Evolutionary conservation across 2,329 filamentous ascomycete genomes (phyloP).

Genomic region (Furcasterigmium furcatum): DNA sequence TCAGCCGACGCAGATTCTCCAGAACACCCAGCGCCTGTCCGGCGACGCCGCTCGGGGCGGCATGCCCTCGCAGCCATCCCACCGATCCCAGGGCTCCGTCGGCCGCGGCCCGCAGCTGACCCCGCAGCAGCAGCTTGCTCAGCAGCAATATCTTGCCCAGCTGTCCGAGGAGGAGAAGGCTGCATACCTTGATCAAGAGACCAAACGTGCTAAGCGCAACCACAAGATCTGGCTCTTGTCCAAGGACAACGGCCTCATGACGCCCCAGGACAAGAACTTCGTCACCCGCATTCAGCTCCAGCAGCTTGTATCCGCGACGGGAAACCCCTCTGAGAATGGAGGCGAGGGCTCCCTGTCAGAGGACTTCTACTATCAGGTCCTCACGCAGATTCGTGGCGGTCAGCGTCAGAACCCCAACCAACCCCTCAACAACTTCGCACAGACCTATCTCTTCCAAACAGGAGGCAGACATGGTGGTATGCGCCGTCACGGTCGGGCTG

Average conservation of each 20-base stretch:
- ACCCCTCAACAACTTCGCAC: slow-evolving; percentile 91
- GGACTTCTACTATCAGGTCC: slow-evolving; percentile 98
- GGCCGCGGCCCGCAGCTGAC: slow-evolving; percentile 52
- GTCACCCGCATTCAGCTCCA: slow-evolving; percentile 97
- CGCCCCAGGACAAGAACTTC: slow-evolving; percentile 98
- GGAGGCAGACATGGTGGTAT: slow-evolving; percentile 75
- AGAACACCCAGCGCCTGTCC: slow-evolving; percentile 69
- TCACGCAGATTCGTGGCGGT: slow-evolving; percentile 87
- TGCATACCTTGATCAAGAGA: slow-evolving; percentile 84
- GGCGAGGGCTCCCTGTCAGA: slow-evolving; percentile 80
- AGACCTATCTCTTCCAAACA: slow-evolving; percentile 96
- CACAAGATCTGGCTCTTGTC: slow-evolving; percentile 95
- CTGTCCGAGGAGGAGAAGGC: slow-evolving; percentile 82
- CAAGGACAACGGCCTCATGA: slow-evolving; percentile 96
- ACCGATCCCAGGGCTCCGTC: slow-evolving; percentile 53
- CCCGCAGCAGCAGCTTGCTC: slow-evolving; percentile 47
- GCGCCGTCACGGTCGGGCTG: slow-evolving; percentile 74
- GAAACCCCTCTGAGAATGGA: slow-evolving; percentile 76
- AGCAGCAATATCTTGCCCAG: slow-evolving; percentile 48
- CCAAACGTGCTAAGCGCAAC: slow-evolving; percentile 92
- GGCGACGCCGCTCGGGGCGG: slow-evolving; percentile 38
- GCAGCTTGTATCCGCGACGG: slow-evolving; percentile 89
- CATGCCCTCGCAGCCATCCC: slow-evolving; percentile 28
- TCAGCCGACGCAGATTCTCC: slow-evolving; percentile 71
- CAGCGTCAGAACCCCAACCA: slow-evolving; percentile 89